Evolutionary conservation across 495 filamentous ascomycete genomes (phyloP).

Genomic region (Aspergillus olivimuriae): DNA sequence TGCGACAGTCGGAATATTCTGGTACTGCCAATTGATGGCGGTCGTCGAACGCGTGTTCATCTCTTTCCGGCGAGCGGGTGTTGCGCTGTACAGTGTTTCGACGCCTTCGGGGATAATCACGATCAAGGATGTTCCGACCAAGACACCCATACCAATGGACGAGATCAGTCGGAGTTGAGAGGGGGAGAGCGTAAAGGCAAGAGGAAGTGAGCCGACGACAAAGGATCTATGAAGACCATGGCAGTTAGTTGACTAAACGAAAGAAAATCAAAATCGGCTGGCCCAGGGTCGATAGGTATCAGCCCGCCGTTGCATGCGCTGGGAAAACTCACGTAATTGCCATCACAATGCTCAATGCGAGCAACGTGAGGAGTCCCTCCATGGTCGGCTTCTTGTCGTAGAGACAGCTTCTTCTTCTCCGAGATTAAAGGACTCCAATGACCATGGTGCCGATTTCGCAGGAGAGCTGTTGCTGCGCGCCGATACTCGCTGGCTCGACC

Average conservation of each 20-base stretch:
- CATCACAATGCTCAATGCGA: conserved; percentile 86
- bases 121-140: conserved; percentile 91
- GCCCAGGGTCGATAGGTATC: too few relatives aligned
- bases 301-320: background rate
- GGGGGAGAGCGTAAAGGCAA: conserved; percentile 84
- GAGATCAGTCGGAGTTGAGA: conserved; percentile 85
- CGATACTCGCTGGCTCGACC: too few relatives aligned
- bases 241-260: too few relatives aligned
- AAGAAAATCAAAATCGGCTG: conserved; percentile 22
- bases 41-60: conserved; percentile 24
- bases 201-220: conserved; percentile 84
- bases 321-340: conserved; percentile 69
- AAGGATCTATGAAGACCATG: conserved; percentile 63
- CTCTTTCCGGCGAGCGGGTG: conserved; percentile 22
- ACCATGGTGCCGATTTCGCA: conserved; percentile 12
- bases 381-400: conserved; percentile 33
- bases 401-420: too few relatives aligned
- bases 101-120: conserved; percentile 97
- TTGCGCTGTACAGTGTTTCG: conserved; percentile 76
- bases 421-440: too few relatives aligned
- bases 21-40: conserved; percentile 26
- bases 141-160: conserved; percentile 85
- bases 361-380: conserved; percentile 82
- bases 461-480: too few relatives aligned
- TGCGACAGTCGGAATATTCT: conserved; percentile 17